Conservation (phyloP, 2,329 filamentous ascomycete genomes). For the Trichophaea hybrida region DNA sequence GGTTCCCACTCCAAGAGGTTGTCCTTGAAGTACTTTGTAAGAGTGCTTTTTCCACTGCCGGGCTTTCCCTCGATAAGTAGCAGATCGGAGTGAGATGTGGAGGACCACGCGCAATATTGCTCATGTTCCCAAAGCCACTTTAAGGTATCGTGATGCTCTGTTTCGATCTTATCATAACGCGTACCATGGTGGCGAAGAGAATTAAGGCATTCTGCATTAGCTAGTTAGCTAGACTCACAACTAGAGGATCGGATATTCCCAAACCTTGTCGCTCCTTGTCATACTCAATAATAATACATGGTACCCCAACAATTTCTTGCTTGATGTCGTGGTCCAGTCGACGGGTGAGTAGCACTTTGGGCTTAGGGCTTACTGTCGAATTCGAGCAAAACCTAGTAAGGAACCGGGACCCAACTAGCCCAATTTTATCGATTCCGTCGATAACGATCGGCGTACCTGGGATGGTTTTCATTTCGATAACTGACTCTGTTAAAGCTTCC, state of each 20-base stretch:
- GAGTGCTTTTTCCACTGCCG: constrained; percentile 4
- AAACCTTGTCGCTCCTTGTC: constrained; percentile 5
- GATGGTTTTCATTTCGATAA: neutral
- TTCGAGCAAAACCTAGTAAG: neutral
- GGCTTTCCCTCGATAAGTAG: constrained; percentile 4
- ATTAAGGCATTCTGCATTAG: neutral
- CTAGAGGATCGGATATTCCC: neutral
- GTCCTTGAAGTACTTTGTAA: neutral
- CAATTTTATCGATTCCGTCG: neutral
- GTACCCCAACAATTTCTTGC: neutral
- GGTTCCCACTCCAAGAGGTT: neutral
- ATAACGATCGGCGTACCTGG: neutral
- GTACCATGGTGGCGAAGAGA: neutral
- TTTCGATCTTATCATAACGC: neutral
- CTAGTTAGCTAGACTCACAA: neutral
- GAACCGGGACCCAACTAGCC: neutral
- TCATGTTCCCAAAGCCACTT: neutral
- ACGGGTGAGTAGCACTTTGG: neutral
- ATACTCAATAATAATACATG: neutral
- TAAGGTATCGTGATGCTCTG: neutral
- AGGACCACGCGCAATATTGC: neutral
- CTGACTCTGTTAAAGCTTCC: neutral
- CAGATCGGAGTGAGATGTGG: neutral
- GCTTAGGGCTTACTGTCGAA: neutral
- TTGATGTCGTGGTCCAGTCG: neutral